Conservation (phyloP, 176 grass and related monocot species). For the Hordeum marinum region DNA sequence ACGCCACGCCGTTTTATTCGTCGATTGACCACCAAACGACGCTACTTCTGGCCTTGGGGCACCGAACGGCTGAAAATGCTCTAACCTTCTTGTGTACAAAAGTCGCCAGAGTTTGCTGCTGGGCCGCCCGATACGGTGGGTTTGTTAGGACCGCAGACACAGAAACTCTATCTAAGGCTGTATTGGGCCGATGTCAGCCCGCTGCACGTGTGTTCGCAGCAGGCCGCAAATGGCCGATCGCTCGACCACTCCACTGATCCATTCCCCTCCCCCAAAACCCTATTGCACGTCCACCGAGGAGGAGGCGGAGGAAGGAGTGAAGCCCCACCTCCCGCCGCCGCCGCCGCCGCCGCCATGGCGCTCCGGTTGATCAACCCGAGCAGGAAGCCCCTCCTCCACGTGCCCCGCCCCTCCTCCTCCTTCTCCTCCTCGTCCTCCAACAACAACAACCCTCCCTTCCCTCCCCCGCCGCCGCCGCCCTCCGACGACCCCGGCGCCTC, state of each 20-base stretch:
- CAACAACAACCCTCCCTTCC: neutral
- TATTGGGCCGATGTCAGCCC: neutral
- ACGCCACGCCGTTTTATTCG: too few species aligned
- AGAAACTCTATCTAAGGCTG: too few species aligned
- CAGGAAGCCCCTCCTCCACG: neutral
- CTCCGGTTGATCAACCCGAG: conserved; percentile 27
- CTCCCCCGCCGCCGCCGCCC: conserved; percentile 5
- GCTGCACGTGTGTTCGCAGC: neutral
- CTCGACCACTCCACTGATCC: neutral
- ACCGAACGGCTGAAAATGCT: too few species aligned
- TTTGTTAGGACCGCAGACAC: neutral
- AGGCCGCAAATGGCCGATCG: neutral
- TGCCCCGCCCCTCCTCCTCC: conserved; percentile 12
- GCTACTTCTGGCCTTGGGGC: too few species aligned
- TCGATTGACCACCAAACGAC: too few species aligned
- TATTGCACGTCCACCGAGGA: neutral
- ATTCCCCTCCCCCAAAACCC: conserved; percentile 12
- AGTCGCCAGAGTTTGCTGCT: too few species aligned
- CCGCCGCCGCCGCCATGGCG: conserved; percentile 41
- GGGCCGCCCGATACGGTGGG: too few species aligned
- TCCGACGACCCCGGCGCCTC: neutral
- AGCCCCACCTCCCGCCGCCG: neutral
- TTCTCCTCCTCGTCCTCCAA: conserved; percentile 3
- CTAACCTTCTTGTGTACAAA: too few species aligned
- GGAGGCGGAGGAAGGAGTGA: neutral